Conservation (phyloP, 441 rosid species). For the Jatropha multifida region DNA sequence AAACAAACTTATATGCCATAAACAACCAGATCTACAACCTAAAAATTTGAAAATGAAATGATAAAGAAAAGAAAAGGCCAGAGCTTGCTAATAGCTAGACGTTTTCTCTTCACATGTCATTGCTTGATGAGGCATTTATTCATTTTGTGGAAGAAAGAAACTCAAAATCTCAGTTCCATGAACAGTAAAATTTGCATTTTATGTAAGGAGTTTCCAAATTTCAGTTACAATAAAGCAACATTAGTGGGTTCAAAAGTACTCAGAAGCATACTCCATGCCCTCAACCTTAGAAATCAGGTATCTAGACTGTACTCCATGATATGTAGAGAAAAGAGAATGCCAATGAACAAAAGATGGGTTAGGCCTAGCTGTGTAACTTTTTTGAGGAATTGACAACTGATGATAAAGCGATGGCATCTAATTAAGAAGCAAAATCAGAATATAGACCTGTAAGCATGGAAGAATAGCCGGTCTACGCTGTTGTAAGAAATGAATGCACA, state of each 20-base stretch:
- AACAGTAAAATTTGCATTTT: background rate
- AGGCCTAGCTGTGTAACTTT: background rate
- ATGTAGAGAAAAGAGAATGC: background rate
- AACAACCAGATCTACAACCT: background rate
- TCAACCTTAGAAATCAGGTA: background rate
- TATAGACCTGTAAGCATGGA: slow-evolving; percentile 89
- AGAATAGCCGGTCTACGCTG: slow-evolving; percentile 83
- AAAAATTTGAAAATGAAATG: background rate
- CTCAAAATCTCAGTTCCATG: background rate
- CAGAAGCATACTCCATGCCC: background rate
- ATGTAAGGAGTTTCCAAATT: background rate
- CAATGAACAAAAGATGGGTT: background rate
- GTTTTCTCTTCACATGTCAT: background rate
- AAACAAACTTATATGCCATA: background rate
- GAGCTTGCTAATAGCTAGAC: background rate
- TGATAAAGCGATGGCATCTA: background rate
- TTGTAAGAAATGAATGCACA: slow-evolving; percentile 96
- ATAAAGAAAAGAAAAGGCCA: background rate
- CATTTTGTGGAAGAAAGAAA: background rate
- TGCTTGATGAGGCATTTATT: background rate
- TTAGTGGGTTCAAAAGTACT: background rate
- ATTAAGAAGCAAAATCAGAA: slow-evolving; percentile 6
- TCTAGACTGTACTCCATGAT: background rate
- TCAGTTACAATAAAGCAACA: slow-evolving; percentile 4
- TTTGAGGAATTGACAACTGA: background rate